Evolutionary conservation across 148 eudicot genomes (phyloP).

Genomic region (Persicaria maculosa): DNA sequence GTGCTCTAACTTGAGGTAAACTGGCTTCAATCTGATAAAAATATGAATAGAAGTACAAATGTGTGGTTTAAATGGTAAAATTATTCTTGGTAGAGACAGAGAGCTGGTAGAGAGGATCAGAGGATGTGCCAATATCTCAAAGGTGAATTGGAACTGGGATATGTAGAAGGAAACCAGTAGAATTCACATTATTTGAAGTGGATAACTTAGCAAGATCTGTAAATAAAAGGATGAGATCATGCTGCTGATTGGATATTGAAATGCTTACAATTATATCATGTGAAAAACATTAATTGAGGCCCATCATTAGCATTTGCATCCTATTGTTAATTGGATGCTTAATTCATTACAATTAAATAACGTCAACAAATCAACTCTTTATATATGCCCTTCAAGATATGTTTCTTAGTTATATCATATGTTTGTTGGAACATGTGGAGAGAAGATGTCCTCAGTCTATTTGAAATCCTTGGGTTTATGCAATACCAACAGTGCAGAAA

Average conservation of each 20-base stretch:
- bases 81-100: background rate
- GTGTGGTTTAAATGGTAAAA: background rate
- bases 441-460: background rate
- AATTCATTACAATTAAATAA: background rate
- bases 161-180: background rate
- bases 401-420: background rate
- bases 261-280: background rate
- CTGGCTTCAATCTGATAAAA: background rate
- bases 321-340: background rate
- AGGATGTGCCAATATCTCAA: background rate
- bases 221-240: background rate
- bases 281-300: background rate
- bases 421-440: background rate
- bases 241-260: background rate
- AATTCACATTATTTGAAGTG: background rate
- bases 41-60: background rate
- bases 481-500: background rate
- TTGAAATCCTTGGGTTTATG: background rate
- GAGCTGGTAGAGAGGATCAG: background rate
- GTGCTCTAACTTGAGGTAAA: constrained; percentile 4
- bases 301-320: background rate
- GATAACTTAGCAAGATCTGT: background rate
- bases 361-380: background rate
- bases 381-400: background rate
- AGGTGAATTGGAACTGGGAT: background rate